Percentiles rank a stretch among this genome's conserved stretches.
Evolutionary conservation across 2,329 filamentous ascomycete species (phyloP).

Genomic region (Neonectria faginata): DNA sequence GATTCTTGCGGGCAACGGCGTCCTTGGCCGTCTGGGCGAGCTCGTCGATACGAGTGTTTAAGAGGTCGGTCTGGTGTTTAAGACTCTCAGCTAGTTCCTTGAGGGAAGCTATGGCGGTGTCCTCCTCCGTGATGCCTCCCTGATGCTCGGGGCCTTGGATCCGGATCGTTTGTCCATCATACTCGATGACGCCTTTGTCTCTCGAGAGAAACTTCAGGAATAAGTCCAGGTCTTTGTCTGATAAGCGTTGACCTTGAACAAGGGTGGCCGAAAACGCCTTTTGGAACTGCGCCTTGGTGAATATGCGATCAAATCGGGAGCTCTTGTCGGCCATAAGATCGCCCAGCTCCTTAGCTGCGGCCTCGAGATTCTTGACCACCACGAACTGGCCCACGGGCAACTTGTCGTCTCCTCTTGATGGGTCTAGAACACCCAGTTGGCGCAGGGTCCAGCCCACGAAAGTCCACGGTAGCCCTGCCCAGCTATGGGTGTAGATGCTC

Average conservation of each 20-base stretch:
- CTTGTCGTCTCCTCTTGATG: constrained; percentile 61
- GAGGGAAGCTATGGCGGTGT: constrained; percentile 84
- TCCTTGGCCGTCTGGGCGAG: constrained; percentile 74
- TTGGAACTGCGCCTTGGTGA: constrained; percentile 73
- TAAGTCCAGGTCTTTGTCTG: constrained; percentile 74
- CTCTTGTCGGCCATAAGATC: constrained; percentile 57
- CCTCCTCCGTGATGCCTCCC: constrained; percentile 75
- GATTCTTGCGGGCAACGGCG: constrained; percentile 79
- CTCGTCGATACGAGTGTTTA: constrained; percentile 74
- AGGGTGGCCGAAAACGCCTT: constrained; percentile 67
- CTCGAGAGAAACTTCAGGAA: constrained; percentile 77
- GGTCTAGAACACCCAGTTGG: constrained; percentile 72
- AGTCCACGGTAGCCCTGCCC: constrained; percentile 76
- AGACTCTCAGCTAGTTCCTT: constrained; percentile 83
- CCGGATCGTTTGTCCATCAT: constrained; percentile 78
- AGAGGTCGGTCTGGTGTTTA: constrained; percentile 75
- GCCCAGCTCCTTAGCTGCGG: constrained; percentile 66
- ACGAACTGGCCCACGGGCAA: constrained; percentile 74
- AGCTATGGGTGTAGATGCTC: constrained; percentile 78
- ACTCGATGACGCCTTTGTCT: constrained; percentile 70
- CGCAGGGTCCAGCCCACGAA: constrained; percentile 81
- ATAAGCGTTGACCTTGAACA: constrained; percentile 62
- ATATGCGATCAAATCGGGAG: constrained; percentile 73
- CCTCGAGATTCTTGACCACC: constrained; percentile 71
- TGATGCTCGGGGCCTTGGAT: constrained; percentile 70